Percentiles rank a stretch among this genome's conserved stretches.
Conservation (phyloP, 495 filamentous ascomycete genomes). For the Xeromyces bisporus region DNA sequence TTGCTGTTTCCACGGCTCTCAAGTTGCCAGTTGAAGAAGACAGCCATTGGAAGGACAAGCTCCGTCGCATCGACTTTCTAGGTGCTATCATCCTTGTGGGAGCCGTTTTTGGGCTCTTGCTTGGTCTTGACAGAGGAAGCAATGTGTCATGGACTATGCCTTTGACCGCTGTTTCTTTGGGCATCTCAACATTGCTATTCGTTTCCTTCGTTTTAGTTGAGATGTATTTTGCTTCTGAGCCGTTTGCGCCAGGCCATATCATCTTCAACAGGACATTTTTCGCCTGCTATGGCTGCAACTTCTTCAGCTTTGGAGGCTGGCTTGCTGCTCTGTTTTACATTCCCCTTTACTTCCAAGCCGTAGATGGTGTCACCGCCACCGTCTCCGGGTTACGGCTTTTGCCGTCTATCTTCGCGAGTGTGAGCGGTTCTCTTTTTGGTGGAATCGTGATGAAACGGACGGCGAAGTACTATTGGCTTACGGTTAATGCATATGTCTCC, state of each 20-base stretch:
- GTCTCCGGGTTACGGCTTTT: constrained; percentile 48
- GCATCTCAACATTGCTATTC: constrained; percentile 43
- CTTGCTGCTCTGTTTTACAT: constrained; percentile 55
- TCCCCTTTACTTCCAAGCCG: constrained; percentile 66
- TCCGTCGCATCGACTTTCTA: constrained; percentile 62
- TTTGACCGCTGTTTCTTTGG: constrained; percentile 41
- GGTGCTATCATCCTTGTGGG: constrained; percentile 54
- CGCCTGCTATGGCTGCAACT: constrained; percentile 55
- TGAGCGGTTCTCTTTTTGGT: constrained; percentile 50
- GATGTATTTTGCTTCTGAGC: constrained; percentile 49
- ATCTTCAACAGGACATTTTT: constrained; percentile 56
- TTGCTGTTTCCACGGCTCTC: constrained; percentile 44
- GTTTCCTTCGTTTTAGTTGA: constrained; percentile 55
- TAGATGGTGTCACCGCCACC: constrained; percentile 47
- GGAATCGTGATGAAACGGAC: constrained; percentile 60
- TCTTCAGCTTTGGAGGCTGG: constrained; percentile 56
- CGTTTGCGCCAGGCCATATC: constrained; percentile 66
- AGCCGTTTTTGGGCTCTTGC: constrained; percentile 53
- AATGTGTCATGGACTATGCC: constrained; percentile 52
- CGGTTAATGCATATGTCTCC: constrained; percentile 36
- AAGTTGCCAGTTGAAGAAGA: constrained; percentile 40
- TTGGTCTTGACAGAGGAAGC: constrained; percentile 64
- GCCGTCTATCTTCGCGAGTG: constrained; percentile 45
- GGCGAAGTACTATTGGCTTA: constrained; percentile 66
- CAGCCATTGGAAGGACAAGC: constrained; percentile 42